Evolutionary conservation across 768 basidiomycete genomes (phyloP).

Genomic region (Suillus bovinus): DNA sequence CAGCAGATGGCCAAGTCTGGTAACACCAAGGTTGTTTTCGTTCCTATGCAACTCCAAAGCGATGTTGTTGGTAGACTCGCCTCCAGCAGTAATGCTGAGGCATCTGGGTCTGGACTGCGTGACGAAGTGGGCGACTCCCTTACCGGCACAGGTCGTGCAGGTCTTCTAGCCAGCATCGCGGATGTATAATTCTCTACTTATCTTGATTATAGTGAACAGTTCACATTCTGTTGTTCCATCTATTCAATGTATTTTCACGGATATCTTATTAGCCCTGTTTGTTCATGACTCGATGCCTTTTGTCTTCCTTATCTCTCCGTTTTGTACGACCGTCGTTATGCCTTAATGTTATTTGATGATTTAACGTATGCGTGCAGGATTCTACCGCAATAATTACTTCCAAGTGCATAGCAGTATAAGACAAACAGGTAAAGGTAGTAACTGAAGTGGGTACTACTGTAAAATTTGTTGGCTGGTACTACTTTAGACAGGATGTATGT

Average conservation of each 20-base stretch:
- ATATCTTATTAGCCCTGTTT: not conserved
- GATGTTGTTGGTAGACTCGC: slow-evolving; percentile 58
- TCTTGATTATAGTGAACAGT: not conserved
- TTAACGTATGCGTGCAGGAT: not conserved
- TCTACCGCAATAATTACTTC: not conserved
- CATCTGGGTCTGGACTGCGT: slow-evolving; percentile 20
- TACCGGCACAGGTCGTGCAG: slow-evolving; percentile 26
- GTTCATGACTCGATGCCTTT: not conserved
- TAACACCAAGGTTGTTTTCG: slow-evolving; percentile 91
- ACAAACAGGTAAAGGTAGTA: slow-evolving; percentile 6
- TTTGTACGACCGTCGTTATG: not conserved
- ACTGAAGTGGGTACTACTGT: slow-evolving; percentile 15
- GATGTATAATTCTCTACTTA: slow-evolving; percentile 20
- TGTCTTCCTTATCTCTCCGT: not conserved
- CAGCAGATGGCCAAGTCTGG: slow-evolving; percentile 93
- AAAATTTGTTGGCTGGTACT: slow-evolving; percentile 12
- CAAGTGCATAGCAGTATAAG: slow-evolving; percentile 6
- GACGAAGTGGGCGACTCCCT: slow-evolving; percentile 28
- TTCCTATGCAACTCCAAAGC: slow-evolving; percentile 87
- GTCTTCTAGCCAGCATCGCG: slow-evolving; percentile 24
- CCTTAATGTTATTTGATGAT: not conserved
- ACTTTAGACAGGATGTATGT: slow-evolving; percentile 17
- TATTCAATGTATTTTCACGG: not conserved
- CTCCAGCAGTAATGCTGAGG: slow-evolving; percentile 21
- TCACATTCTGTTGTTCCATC: not conserved